phyloP scores from a whole-genome alignment of 768 basidiomycete genomes.

The Coprinopsis strossmayeri region DNA sequence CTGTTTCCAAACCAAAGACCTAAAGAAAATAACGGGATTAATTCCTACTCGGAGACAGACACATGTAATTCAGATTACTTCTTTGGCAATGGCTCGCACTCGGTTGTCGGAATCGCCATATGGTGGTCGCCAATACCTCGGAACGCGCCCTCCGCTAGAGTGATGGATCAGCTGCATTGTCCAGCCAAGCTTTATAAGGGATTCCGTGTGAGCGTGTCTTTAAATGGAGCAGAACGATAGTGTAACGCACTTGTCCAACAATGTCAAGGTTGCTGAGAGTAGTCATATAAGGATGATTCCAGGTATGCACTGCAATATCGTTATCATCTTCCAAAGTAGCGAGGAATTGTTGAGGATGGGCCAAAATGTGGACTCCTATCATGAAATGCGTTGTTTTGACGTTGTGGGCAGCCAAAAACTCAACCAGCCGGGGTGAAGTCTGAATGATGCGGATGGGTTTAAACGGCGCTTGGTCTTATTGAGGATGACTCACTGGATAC shows the following conservation, averaged over 20 bases:
- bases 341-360: constrained; percentile 48
- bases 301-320: constrained; percentile 55
- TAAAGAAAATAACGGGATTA: too few relatives aligned
- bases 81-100: constrained; percentile 77
- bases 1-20: constrained; percentile 74
- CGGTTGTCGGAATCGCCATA: constrained; percentile 82
- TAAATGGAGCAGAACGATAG: too few relatives aligned
- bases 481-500: constrained; percentile 26
- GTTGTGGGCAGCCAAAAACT: constrained; percentile 62
- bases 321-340: constrained; percentile 39
- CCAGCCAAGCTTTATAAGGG: constrained; percentile 59
- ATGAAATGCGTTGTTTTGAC: constrained; percentile 81
- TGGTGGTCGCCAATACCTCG: constrained; percentile 81
- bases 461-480: background rate
- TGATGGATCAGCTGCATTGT: constrained; percentile 74
- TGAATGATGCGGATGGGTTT: constrained; percentile 14
- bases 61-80: too few relatives aligned
- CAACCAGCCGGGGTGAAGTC: constrained; percentile 44
- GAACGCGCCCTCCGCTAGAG: constrained; percentile 67
- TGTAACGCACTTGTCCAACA: constrained; percentile 49
- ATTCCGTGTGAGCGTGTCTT: too few relatives aligned
- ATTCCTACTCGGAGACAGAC: too few relatives aligned
- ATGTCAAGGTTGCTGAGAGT: constrained; percentile 62
- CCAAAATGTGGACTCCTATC: constrained; percentile 75
- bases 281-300: constrained; percentile 79